Evolutionary conservation across 2,329 filamentous ascomycete genomes (phyloP).

Genomic region (Claviceps africana): DNA sequence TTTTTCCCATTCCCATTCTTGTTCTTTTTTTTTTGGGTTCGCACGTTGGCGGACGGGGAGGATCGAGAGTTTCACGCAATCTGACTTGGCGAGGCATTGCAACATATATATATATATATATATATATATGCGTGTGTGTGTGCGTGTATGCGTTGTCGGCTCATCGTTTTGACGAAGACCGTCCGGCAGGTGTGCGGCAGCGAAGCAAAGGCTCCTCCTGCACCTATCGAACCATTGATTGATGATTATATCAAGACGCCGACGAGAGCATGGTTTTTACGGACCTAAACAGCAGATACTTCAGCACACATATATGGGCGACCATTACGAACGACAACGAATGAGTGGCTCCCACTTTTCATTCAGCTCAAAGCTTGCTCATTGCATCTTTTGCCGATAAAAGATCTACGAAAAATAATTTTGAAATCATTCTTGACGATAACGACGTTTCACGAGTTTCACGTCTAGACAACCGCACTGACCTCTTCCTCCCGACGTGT

Average conservation of each 20-base stretch:
- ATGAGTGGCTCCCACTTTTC: conserved; percentile 15
- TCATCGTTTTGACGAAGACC: conserved; percentile 5
- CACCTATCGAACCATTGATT: conserved; percentile 16
- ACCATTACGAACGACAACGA: conserved; percentile 24
- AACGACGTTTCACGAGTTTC: conserved; percentile 31
- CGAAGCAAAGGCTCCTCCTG: neutral
- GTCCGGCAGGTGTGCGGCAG: conserved; percentile 4
- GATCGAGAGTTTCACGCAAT: neutral
- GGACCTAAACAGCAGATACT: conserved; percentile 26
- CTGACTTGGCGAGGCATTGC: neutral
- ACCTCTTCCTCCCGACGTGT: conserved; percentile 17
- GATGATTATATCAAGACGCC: conserved; percentile 24
- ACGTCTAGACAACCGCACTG: conserved; percentile 31
- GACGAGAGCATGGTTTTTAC: conserved; percentile 24
- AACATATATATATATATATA: conserved; percentile 5
- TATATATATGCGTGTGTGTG: conserved; percentile 3
- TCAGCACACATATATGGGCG: conserved; percentile 27
- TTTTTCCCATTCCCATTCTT: neutral
- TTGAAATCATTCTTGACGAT: conserved; percentile 24
- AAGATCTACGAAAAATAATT: conserved; percentile 5
- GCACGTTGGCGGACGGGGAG: neutral
- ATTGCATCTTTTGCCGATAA: conserved; percentile 5
- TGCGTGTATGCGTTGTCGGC: too few relatives aligned
- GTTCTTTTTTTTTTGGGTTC: neutral
- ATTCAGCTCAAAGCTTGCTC: conserved; percentile 9